A percentile compares a stretch with the other conserved stretches of the same genome.
phyloP scores from a whole-genome alignment of 1,284 basidiomycete species.

The Spongispora temasekensis region DNA sequence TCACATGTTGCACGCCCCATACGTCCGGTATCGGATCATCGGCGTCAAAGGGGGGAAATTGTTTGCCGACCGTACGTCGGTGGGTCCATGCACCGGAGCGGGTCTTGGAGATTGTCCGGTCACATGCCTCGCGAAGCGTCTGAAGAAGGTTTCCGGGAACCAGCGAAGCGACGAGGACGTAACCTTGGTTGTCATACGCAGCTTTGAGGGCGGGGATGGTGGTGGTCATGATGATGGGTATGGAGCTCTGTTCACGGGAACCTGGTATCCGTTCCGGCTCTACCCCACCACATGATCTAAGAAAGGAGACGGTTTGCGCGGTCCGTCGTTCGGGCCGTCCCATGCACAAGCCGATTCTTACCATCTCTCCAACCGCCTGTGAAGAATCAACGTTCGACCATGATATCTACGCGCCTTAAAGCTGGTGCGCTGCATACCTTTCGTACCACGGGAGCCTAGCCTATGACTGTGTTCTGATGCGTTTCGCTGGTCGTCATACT shows the following conservation, averaged over 20 bases:
- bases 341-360: too few relatives aligned
- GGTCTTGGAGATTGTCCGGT: slow-evolving; percentile 54
- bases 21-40: slow-evolving; percentile 56
- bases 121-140: slow-evolving; percentile 53
- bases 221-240: not conserved
- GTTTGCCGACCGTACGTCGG: slow-evolving; percentile 75
- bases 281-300: slow-evolving; percentile 1
- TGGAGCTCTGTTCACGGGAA: too few relatives aligned
- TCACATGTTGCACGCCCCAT: slow-evolving; percentile 81
- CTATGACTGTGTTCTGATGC: too few relatives aligned
- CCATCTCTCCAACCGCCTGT: too few relatives aligned
- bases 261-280: too few relatives aligned
- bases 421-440: too few relatives aligned
- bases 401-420: too few relatives aligned
- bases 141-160: slow-evolving; percentile 46
- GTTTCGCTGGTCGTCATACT: too few relatives aligned
- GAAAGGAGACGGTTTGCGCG: too few relatives aligned
- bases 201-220: slow-evolving; percentile 28
- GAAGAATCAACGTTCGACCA: too few relatives aligned
- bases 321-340: too few relatives aligned
- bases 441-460: too few relatives aligned
- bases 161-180: slow-evolving; percentile 67
- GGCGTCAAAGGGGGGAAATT: slow-evolving; percentile 75
- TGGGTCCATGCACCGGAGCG: slow-evolving; percentile 68
- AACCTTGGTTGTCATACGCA: slow-evolving; percentile 69